Percentiles rank a stretch among this genome's conserved stretches.
Evolutionary conservation across 2,329 filamentous ascomycete genomes (phyloP).

Genomic region (Fusarium longipes): DNA sequence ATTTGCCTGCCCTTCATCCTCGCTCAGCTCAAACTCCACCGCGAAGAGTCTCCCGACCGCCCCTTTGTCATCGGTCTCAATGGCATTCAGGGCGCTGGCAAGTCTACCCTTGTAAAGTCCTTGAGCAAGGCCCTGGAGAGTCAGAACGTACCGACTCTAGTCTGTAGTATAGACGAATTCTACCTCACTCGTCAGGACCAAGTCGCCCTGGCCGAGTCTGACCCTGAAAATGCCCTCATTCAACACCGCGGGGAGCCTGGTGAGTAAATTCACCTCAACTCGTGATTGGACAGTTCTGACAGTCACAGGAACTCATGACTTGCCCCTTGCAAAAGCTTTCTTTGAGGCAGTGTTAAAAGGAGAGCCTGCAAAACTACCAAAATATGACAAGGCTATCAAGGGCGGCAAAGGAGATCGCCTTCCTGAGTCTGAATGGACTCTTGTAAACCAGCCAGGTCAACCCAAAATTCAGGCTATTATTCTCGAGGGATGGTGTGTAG

Average conservation of each 20-base stretch:
- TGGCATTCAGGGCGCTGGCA: conserved; percentile 91
- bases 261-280: conserved; percentile 24
- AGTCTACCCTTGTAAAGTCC: conserved; percentile 83
- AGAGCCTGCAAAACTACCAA: conserved; percentile 69
- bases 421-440: conserved; percentile 70
- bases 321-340: conserved; percentile 70
- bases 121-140: conserved; percentile 71
- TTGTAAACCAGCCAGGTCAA: conserved; percentile 64
- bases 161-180: conserved; percentile 89
- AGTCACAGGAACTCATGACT: conserved; percentile 73
- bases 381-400: conserved; percentile 86
- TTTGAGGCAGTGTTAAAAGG: conserved; percentile 68
- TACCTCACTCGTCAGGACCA: conserved; percentile 82
- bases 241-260: conserved; percentile 87
- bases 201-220: conserved; percentile 68
- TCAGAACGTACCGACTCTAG: conserved; percentile 70
- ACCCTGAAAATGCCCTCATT: conserved; percentile 79
- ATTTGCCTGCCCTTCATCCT: conserved; percentile 83
- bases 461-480: conserved; percentile 73
- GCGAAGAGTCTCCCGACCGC: conserved; percentile 53
- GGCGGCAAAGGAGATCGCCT: conserved; percentile 80
- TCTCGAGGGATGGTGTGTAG: conserved; percentile 92
- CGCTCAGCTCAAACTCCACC: conserved; percentile 65
- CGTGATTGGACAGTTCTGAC: conserved; percentile 5
- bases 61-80: conserved; percentile 89